Percentiles rank a stretch among this genome's conserved stretches.
phyloP scores from a whole-genome alignment of 2,329 filamentous ascomycete genomes.

The Botrytis pseudocinerea region DNA sequence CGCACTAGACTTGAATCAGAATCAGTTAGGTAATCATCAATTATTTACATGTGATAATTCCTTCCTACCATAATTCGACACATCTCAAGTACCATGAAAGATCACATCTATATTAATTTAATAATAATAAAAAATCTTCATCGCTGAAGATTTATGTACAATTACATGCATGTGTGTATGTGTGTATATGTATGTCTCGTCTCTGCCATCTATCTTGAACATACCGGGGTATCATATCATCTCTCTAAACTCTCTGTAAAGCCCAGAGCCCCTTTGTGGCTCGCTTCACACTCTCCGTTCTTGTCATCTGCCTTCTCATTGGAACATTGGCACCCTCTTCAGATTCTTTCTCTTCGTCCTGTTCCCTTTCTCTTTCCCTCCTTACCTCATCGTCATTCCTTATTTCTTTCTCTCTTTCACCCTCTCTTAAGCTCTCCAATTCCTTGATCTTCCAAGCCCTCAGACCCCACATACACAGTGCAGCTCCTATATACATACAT shows the following conservation, averaged over 20 bases:
- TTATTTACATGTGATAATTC: slow-evolving; percentile 10
- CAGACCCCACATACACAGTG: slow-evolving; percentile 54
- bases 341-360: not conserved
- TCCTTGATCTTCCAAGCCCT: slow-evolving; percentile 62
- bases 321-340: not conserved
- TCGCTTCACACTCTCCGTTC: slow-evolving; percentile 22
- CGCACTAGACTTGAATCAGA: not conserved
- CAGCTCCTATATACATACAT: slow-evolving; percentile 61
- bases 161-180: not conserved
- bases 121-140: not conserved
- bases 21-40: slow-evolving; percentile 10
- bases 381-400: slow-evolving; percentile 29
- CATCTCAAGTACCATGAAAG: not conserved
- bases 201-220: not conserved
- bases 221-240: not conserved
- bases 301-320: slow-evolving; percentile 11
- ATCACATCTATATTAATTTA: not conserved
- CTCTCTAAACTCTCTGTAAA: slow-evolving; percentile 19
- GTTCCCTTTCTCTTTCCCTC: slow-evolving; percentile 12
- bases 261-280: slow-evolving; percentile 20
- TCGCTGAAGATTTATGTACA: not conserved
- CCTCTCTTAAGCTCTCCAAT: slow-evolving; percentile 43
- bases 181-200: not conserved
- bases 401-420: slow-evolving; percentile 28
- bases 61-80: not conserved